phyloP scores from a whole-genome alignment of 352 stramenopile species.

The Pythium dissimile region DNA sequence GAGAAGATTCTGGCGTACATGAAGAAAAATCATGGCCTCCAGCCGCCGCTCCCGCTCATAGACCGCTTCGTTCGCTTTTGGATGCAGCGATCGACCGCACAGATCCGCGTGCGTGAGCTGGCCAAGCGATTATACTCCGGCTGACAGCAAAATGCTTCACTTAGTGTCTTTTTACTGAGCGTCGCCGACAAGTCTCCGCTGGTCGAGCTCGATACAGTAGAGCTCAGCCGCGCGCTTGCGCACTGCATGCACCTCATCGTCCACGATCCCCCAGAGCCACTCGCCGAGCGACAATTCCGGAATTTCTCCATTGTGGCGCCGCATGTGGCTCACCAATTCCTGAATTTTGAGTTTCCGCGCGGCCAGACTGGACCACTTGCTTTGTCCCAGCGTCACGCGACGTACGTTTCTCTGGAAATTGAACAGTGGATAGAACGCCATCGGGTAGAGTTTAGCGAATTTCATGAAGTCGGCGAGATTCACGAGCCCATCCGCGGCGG shows the following conservation, averaged over 20 bases:
- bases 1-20: conserved; percentile 37
- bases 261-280: conserved; percentile 46
- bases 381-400: conserved; percentile 8
- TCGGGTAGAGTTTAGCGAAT: conserved; percentile 17
- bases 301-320: conserved; percentile 40
- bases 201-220: conserved; percentile 38
- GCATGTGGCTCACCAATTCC: conserved; percentile 56
- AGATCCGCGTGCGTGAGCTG: conserved; percentile 26
- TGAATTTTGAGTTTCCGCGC: conserved; percentile 51
- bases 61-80: conserved; percentile 29
- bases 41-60: conserved; percentile 34
- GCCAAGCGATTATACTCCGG: conserved; percentile 37
- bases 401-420: conserved; percentile 27
- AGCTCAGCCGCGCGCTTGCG: conserved; percentile 46
- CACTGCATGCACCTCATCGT: conserved; percentile 35
- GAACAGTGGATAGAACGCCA: conserved; percentile 22
- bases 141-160: not conserved
- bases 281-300: conserved; percentile 39
- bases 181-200: conserved; percentile 27
- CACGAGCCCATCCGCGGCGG: conserved; percentile 20
- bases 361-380: conserved; percentile 25
- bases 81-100: conserved; percentile 26
- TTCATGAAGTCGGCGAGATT: conserved; percentile 24
- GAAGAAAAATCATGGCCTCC: conserved; percentile 29
- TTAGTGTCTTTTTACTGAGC: not conserved